These are phyloP conservation scores for Petunia axillaris DNA, from an alignment of 257 asterid genomes.

Conservation along the genomic window DNA sequence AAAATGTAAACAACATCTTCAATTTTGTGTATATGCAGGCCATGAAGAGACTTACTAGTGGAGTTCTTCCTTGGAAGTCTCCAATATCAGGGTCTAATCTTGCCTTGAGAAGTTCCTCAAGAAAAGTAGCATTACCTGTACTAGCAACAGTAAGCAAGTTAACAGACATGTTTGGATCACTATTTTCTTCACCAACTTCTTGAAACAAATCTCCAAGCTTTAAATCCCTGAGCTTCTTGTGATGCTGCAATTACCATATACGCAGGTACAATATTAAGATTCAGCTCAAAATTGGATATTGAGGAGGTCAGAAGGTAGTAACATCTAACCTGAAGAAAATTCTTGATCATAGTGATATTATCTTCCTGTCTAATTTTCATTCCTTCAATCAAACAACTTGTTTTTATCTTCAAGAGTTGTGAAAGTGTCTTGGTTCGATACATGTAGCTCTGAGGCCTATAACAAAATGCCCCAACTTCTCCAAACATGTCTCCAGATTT, in stretches of 20 bases:
- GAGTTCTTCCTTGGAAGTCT: conserved; percentile 76
- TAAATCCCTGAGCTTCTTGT: conserved; percentile 72
- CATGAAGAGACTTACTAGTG: conserved; percentile 54
- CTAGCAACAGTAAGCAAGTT: conserved; percentile 75
- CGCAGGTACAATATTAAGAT: neutral
- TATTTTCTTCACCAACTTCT: conserved; percentile 61
- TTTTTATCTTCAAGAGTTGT: conserved; percentile 73
- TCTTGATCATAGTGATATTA: conserved; percentile 67
- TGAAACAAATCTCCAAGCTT: conserved; percentile 60
- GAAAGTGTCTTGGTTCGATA: conserved; percentile 85
- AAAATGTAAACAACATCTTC: neutral
- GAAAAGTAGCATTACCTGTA: conserved; percentile 89
- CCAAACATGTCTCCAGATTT: conserved; percentile 76
- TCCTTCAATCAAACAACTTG: conserved; percentile 60
- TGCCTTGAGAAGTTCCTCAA: conserved; percentile 82
- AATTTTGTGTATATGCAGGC: neutral
- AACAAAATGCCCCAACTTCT: conserved; percentile 84
- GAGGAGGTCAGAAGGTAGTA: neutral
- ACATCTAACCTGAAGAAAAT: conserved; percentile 72
- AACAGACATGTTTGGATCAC: conserved; percentile 60
- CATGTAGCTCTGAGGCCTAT: conserved; percentile 71
- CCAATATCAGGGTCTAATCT: conserved; percentile 88
- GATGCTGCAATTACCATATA: conserved; percentile 55
- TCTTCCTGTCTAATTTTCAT: conserved; percentile 72
- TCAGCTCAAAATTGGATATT: neutral